A percentile compares a stretch with the other conserved stretches of the same genome.
Conservation (phyloP, 805 yeast species). For the Metschnikowia henanensis region DNA sequence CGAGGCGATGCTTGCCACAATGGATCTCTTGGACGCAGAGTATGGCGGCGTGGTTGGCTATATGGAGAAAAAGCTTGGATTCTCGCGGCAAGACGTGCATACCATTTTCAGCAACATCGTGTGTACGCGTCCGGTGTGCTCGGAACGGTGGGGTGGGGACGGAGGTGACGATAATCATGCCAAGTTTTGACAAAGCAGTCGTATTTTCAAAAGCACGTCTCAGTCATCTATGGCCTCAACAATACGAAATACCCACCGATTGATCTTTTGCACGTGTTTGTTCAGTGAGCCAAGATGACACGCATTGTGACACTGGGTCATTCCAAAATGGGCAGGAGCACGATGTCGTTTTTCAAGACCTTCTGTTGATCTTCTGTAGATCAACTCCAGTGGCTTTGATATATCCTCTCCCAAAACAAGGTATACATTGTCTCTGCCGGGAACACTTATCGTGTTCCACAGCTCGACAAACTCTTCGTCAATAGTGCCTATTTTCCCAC, state of each 20-base stretch:
- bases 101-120: slow-evolving; percentile 19
- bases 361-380: slow-evolving; percentile 93
- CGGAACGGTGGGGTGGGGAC: slow-evolving; percentile 1
- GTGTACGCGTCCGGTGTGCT: slow-evolving; percentile 1
- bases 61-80: slow-evolving; percentile 42
- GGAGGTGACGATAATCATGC: neutral
- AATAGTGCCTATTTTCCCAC: slow-evolving; percentile 65
- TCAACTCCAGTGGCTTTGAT: slow-evolving; percentile 98
- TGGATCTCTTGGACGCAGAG: slow-evolving; percentile 49
- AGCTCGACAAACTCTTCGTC: slow-evolving; percentile 79
- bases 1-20: slow-evolving; percentile 68
- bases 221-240: too few relatives aligned
- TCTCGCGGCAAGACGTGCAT: slow-evolving; percentile 45
- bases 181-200: neutral
- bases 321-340: too few relatives aligned
- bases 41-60: slow-evolving; percentile 58
- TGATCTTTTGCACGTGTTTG: too few relatives aligned
- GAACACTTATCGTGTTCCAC: slow-evolving; percentile 84
- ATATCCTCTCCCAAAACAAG: slow-evolving; percentile 76
- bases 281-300: too few relatives aligned
- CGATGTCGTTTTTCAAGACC: too few relatives aligned
- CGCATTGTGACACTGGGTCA: too few relatives aligned
- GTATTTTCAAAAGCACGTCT: too few relatives aligned
- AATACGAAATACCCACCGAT: too few relatives aligned
- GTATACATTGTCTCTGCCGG: slow-evolving; percentile 80